Base-by-base conservation (phyloP, 2,329 filamentous ascomycete genomes). In the Aspergillus carbonarius region DNA sequence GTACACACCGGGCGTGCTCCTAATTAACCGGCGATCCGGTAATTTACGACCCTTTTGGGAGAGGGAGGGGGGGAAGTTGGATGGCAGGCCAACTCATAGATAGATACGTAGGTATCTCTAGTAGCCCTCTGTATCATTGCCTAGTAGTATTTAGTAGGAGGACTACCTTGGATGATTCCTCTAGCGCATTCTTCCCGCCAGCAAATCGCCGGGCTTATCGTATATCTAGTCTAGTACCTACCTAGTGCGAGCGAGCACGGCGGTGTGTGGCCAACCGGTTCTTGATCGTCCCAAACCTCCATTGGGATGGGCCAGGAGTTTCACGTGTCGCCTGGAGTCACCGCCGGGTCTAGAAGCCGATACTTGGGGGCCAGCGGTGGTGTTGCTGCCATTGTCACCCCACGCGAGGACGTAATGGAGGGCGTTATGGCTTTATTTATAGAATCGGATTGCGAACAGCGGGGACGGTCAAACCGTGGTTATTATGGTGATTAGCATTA, bases 191-290 rank as follows among this genome's bases (percentile, higher is more conserved):
- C 25, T 6, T 30, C 25, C 25, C 12, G 44, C 44, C 44, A 48
- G 44, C 44, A 48, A 48, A 48, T 48, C 27, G 44, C 44, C 25
- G n/a, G 44, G 44, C 44, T 48, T 48, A 48, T 48, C 44, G 44
- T 30, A 17, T 42, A 20, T 10, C 17, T 30, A n/a, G n/a, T n/a
- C n/a, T n/a, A n/a, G n/a, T n/a, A 23, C 23, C 23, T 23, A 23
- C 23, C 23, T 23, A 23, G 23, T 23, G 18, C 18, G 18, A 17
- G 23, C 23, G 25, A 30, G 13, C 44, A 32, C 44, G 27, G 44
- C 44, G 44, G 25, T 48, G 44, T 48, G 44, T 48, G 44, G 44
- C 44, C 44, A 30, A 17, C 44, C 25, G 39, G 39, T 42, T 42
- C 39, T 42, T 42, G 39, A 42, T 42, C 18, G 39, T 9, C 18